phyloP scores from a whole-genome alignment of 2,329 filamentous ascomycete genomes.

The Phaeomoniella chlamydospora region DNA sequence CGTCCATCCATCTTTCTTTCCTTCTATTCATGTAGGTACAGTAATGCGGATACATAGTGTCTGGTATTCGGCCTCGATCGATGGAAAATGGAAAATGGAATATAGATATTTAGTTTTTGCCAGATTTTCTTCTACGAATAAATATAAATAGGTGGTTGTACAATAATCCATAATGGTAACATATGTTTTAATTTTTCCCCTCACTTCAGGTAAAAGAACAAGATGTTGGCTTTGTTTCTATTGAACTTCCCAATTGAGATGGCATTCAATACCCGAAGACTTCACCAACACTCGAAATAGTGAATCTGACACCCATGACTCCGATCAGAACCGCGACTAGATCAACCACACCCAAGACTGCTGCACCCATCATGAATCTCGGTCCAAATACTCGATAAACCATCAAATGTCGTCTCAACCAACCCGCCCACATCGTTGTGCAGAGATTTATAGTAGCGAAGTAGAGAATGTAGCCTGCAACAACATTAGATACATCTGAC shows the following conservation, averaged over 20 bases:
- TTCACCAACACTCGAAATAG: conserved; percentile 63
- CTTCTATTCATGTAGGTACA: too few species aligned
- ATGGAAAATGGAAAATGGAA: too few species aligned
- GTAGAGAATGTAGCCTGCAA: conserved; percentile 65
- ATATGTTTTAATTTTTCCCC: too few species aligned
- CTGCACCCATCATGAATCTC: conserved; percentile 70
- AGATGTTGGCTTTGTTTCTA: too few species aligned
- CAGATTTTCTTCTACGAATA: too few species aligned
- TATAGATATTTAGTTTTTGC: too few species aligned
- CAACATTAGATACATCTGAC: conserved; percentile 53
- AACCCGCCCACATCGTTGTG: conserved; percentile 81
- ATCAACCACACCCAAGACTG: conserved; percentile 62
- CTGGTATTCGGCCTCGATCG: too few species aligned
- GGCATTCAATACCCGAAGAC: conserved; percentile 63
- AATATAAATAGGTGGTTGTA: too few species aligned
- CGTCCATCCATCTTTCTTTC: too few species aligned
- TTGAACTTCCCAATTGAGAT: background rate
- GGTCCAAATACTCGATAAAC: conserved; percentile 88
- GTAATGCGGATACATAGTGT: too few species aligned
- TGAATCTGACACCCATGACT: conserved; percentile 58
- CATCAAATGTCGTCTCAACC: conserved; percentile 85
- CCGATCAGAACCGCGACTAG: conserved; percentile 55
- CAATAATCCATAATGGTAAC: too few species aligned
- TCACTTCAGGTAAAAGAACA: too few species aligned
- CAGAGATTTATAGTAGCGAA: conserved; percentile 72